Conservation (phyloP, 768 basidiomycete species). For the Kwoniella shandongensis region DNA sequence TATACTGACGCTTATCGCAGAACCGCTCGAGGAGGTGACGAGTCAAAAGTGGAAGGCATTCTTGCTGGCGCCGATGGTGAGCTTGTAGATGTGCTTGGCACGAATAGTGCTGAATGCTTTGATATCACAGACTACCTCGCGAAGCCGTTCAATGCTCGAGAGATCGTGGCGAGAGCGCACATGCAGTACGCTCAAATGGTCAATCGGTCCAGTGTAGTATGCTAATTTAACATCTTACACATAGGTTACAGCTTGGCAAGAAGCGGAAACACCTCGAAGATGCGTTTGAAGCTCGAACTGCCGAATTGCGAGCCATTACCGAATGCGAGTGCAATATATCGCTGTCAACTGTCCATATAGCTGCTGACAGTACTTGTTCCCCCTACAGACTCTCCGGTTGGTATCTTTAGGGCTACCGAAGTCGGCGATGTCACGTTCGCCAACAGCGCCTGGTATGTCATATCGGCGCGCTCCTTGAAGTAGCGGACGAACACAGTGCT, state of each 20-base stretch:
- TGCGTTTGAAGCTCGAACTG: conserved; percentile 44
- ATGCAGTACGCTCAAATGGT: conserved; percentile 32
- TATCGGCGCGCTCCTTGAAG: background rate
- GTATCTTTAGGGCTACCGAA: conserved; percentile 42
- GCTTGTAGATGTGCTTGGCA: conserved; percentile 1
- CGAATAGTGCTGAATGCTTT: background rate
- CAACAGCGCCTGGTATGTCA: conserved; percentile 37
- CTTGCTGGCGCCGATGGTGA: conserved; percentile 54
- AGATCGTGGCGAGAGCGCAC: conserved; percentile 52
- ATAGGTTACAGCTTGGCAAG: conserved; percentile 54
- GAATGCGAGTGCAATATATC: conserved; percentile 32
- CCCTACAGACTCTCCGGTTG: conserved; percentile 50
- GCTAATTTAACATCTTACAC: background rate
- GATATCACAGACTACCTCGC: conserved; percentile 48
- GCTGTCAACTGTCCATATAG: background rate
- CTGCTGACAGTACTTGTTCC: no score
- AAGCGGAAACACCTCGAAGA: conserved; percentile 40
- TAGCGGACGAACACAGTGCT: conserved; percentile 13
- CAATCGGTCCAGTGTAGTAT: conserved; percentile 3
- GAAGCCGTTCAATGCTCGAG: conserved; percentile 54
- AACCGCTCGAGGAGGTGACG: conserved; percentile 55
- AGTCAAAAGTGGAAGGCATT: conserved; percentile 53
- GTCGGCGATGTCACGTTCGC: conserved; percentile 32
- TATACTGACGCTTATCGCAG: conserved; percentile 11
- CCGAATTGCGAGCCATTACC: conserved; percentile 47